phyloP scores from a whole-genome alignment of 257 asterid species.

The Parsonsia alboflavescens region DNA sequence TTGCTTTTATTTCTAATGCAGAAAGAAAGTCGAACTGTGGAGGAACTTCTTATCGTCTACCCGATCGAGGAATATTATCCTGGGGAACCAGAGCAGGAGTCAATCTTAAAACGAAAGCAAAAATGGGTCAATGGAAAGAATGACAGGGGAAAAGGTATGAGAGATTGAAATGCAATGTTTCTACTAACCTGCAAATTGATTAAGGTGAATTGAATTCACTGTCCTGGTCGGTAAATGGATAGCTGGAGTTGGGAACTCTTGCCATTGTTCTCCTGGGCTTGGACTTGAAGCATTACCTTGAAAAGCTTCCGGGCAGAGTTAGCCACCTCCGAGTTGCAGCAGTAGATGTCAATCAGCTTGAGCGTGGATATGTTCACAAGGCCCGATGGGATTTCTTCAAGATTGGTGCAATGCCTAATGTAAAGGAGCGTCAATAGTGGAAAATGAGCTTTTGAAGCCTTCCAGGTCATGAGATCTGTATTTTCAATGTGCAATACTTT shows the following conservation, averaged over 20 bases:
- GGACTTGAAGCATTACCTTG: background rate
- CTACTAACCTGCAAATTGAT: background rate
- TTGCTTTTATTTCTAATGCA: no score
- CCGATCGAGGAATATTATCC: no score
- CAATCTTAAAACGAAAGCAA: background rate
- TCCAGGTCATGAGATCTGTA: slow-evolving; percentile 30
- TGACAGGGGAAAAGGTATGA: background rate
- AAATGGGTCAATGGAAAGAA: background rate
- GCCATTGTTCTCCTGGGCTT: background rate
- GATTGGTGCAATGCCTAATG: slow-evolving; percentile 28
- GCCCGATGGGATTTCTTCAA: slow-evolving; percentile 28
- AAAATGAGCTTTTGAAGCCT: slow-evolving; percentile 28
- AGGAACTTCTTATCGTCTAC: no score
- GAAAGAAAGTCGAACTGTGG: no score
- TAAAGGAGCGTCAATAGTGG: slow-evolving; percentile 25
- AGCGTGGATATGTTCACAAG: slow-evolving; percentile 30
- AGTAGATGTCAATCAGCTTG: slow-evolving; percentile 20
- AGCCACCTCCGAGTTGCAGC: slow-evolving; percentile 15
- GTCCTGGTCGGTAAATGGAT: slow-evolving; percentile 26
- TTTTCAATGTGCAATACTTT: slow-evolving; percentile 29
- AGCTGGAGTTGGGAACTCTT: slow-evolving; percentile 19
- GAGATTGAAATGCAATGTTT: background rate
- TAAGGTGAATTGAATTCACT: background rate
- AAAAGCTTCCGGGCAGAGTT: slow-evolving; percentile 23
- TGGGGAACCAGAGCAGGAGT: background rate